Evolutionary conservation across 257 asterid genomes (phyloP).

Genomic region (Solanum paucissectum): DNA sequence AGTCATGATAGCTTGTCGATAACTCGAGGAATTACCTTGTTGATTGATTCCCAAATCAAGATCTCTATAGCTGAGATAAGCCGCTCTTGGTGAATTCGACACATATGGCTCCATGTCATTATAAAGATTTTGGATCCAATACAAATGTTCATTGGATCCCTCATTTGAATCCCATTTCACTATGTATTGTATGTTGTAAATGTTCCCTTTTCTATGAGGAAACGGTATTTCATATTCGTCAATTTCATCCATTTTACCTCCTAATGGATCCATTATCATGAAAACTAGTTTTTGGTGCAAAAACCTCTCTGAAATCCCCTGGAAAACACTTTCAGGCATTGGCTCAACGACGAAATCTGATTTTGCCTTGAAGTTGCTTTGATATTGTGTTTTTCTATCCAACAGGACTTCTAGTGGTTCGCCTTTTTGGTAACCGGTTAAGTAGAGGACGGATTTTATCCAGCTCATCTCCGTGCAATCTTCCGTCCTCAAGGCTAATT

Average conservation of each 20-base stretch:
- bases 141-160: no score
- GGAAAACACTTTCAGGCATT: slow-evolving; percentile 1
- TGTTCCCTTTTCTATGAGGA: slow-evolving; percentile 19
- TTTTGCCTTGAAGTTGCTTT: slow-evolving; percentile 10
- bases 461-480: slow-evolving; percentile 13
- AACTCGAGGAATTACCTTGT: neutral
- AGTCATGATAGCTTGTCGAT: no score
- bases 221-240: slow-evolving; percentile 6
- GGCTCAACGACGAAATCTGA: slow-evolving; percentile 16
- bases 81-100: no score
- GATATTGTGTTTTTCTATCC: slow-evolving; percentile 7
- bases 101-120: no score
- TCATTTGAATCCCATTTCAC: no score
- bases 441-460: slow-evolving; percentile 13
- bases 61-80: neutral
- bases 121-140: no score
- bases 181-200: slow-evolving; percentile 3
- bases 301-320: slow-evolving; percentile 9
- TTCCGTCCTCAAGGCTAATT: neutral
- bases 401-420: slow-evolving; percentile 3
- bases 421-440: neutral
- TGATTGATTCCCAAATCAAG: no score
- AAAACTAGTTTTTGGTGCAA: neutral
- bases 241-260: slow-evolving; percentile 18
- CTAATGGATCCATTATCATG: slow-evolving; percentile 19